These are phyloP conservation scores for Aspergillus funiculosus DNA, from an alignment of 495 filamentous ascomycete species.

Conservation along the genomic window DNA sequence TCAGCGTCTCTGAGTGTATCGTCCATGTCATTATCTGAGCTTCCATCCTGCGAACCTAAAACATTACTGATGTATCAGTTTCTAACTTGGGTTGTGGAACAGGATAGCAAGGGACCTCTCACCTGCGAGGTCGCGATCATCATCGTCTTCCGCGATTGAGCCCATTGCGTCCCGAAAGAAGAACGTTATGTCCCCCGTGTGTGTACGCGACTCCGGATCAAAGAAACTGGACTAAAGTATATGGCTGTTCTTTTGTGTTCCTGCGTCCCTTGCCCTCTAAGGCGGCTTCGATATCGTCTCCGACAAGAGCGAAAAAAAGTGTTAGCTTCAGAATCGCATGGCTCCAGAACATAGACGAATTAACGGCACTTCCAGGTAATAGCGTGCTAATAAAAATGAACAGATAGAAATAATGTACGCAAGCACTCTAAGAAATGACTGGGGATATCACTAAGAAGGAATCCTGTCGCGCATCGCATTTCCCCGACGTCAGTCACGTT, in stretches of 20 bases:
- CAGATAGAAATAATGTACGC: background rate
- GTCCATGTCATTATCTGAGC: conserved; percentile 67
- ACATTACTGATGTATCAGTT: conserved; percentile 5
- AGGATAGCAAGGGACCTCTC: conserved; percentile 11
- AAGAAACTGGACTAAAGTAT: background rate
- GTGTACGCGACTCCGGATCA: background rate
- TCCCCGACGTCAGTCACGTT: conserved; percentile 21
- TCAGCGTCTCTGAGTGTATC: conserved; percentile 62
- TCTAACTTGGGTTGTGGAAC: background rate
- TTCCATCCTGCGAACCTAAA: conserved; percentile 55
- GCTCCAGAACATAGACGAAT: background rate
- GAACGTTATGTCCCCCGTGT: background rate
- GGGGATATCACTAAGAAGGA: background rate
- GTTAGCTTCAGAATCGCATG: conserved; percentile 5
- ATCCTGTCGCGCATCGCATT: conserved; percentile 8
- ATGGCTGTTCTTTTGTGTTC: background rate
- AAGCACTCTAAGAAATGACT: conserved; percentile 8
- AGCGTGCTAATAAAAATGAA: background rate
- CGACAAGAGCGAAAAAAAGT: background rate
- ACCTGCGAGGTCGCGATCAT: conserved; percentile 53
- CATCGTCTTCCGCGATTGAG: conserved; percentile 45
- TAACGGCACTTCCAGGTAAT: background rate
- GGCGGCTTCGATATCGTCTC: background rate
- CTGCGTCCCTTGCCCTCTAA: background rate
- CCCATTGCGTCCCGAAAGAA: conserved; percentile 19